A percentile compares a stretch with the other conserved stretches of the same genome.
These are phyloP conservation scores for Arabis alpina DNA, from an alignment of 345 rosid species.

Conservation along the genomic window DNA sequence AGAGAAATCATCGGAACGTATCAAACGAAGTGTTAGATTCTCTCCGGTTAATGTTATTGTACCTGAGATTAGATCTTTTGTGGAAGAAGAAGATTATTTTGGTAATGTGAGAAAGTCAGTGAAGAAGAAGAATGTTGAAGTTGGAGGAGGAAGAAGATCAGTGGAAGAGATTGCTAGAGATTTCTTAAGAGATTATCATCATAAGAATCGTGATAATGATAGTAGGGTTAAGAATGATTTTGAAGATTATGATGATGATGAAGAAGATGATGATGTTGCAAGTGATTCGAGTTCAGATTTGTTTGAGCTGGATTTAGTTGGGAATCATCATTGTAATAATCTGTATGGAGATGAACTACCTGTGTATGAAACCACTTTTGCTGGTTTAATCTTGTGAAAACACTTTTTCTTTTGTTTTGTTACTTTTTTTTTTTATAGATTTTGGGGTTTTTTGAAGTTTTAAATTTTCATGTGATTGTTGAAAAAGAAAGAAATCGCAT, in stretches of 20 bases:
- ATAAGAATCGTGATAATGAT: slow-evolving; percentile 46
- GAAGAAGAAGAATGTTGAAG: slow-evolving; percentile 53
- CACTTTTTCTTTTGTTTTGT: slow-evolving; percentile 1
- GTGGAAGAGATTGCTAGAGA: slow-evolving; percentile 74
- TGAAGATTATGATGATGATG: slow-evolving; percentile 43
- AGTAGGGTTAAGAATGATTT: slow-evolving; percentile 28
- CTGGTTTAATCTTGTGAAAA: slow-evolving; percentile 45
- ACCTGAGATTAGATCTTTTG: slow-evolving; percentile 14
- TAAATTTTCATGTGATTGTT: slow-evolving; percentile 20
- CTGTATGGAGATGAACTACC: slow-evolving; percentile 87
- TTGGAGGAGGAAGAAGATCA: slow-evolving; percentile 49
- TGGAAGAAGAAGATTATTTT: slow-evolving; percentile 47
- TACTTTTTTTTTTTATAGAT: slow-evolving; percentile 3
- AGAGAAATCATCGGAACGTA: slow-evolving; percentile 61
- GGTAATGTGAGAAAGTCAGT: slow-evolving; percentile 38
- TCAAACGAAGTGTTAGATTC: slow-evolving; percentile 67
- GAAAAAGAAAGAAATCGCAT: neutral
- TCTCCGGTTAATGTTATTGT: slow-evolving; percentile 72
- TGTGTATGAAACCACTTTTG: slow-evolving; percentile 85
- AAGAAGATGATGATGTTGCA: slow-evolving; percentile 56
- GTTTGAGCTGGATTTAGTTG: slow-evolving; percentile 74
- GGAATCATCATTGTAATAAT: slow-evolving; percentile 51
- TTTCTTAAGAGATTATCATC: slow-evolving; percentile 64
- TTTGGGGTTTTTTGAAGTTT: slow-evolving; percentile 7
- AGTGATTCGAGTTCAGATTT: slow-evolving; percentile 61